Evolutionary conservation across 1,139 yeast genomes (phyloP).

Genomic region (Sugiyamaella novakii): DNA sequence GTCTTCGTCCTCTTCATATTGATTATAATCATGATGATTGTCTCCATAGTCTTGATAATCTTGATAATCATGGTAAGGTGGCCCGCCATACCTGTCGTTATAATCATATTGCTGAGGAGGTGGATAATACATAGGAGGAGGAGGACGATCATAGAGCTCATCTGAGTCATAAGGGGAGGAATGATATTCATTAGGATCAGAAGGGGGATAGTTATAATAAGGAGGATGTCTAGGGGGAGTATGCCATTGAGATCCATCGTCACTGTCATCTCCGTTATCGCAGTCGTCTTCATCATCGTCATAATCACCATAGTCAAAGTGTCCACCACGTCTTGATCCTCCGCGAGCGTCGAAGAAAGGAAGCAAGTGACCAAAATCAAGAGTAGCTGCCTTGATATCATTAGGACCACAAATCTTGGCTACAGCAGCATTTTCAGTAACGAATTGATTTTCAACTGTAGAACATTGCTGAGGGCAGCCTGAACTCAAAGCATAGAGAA

Average conservation of each 20-base stretch:
- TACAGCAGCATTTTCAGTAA: constrained; percentile 19
- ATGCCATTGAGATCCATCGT: constrained; percentile 33
- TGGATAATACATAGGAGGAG: constrained; percentile 6
- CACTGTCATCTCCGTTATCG: constrained; percentile 39
- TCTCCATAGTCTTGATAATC: constrained; percentile 3
- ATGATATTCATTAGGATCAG: constrained; percentile 14
- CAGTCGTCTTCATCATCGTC: constrained; percentile 36
- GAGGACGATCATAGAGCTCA: constrained; percentile 5
- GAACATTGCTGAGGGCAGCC: constrained; percentile 31
- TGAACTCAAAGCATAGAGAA: constrained; percentile 27
- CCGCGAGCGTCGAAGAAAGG: constrained; percentile 22
- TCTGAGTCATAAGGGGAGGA: constrained; percentile 4
- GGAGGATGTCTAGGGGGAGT: constrained; percentile 9
- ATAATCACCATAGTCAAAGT: constrained; percentile 23
- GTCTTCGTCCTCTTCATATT: constrained; percentile 16
- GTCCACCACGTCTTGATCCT: constrained; percentile 14
- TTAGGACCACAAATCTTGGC: constrained; percentile 30
- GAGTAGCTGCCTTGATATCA: constrained; percentile 19
- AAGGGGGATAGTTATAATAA: constrained; percentile 12
- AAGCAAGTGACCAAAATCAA: constrained; percentile 27
- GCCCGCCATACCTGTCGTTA: constrained; percentile 12
- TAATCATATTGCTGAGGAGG: constrained; percentile 8
- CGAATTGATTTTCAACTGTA: constrained; percentile 11
- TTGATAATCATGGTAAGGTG: constrained; percentile 2
- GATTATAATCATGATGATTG: constrained; percentile 6